Evolutionary conservation across 1,139 yeast species (phyloP).

Genomic region (Suhomyces choctaworum): DNA sequence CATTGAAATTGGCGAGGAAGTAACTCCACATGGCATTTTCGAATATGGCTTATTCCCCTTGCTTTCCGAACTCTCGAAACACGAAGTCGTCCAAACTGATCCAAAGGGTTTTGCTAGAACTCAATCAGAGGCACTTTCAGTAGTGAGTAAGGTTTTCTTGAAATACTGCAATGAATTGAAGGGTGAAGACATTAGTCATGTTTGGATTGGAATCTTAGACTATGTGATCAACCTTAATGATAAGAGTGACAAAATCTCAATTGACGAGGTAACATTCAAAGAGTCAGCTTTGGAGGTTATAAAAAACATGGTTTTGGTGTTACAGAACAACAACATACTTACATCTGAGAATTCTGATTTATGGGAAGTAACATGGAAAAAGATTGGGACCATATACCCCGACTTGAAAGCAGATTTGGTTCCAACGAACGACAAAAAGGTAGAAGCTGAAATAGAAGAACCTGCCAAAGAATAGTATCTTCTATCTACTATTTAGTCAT

Average conservation of each 20-base stretch:
- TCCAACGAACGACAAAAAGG: not conserved
- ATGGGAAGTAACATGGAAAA: slow-evolving; percentile 44
- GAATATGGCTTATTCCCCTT: slow-evolving; percentile 77
- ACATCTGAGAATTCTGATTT: slow-evolving; percentile 23
- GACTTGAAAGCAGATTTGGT: slow-evolving; percentile 34
- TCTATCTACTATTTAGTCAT: no score
- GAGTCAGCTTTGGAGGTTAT: slow-evolving; percentile 66
- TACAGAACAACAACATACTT: slow-evolving; percentile 31
- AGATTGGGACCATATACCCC: slow-evolving; percentile 48
- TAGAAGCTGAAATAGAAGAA: no score
- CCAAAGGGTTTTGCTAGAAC: slow-evolving; percentile 62
- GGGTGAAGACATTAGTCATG: slow-evolving; percentile 24
- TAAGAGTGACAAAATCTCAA: slow-evolving; percentile 33
- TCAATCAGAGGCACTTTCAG: slow-evolving; percentile 63
- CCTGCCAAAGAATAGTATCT: not conserved
- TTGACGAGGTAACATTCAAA: slow-evolving; percentile 27
- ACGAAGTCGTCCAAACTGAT: slow-evolving; percentile 68
- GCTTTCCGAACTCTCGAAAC: slow-evolving; percentile 62
- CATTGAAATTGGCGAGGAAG: slow-evolving; percentile 29
- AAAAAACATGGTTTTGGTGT: slow-evolving; percentile 55
- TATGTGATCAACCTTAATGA: slow-evolving; percentile 34
- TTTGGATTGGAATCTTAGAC: slow-evolving; percentile 42
- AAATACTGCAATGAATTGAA: slow-evolving; percentile 39
- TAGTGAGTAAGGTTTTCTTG: slow-evolving; percentile 72
- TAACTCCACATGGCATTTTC: slow-evolving; percentile 57